Evolutionary conservation across 163 green algal species (phyloP).

Genomic region (Scenedesmus sp.): DNA sequence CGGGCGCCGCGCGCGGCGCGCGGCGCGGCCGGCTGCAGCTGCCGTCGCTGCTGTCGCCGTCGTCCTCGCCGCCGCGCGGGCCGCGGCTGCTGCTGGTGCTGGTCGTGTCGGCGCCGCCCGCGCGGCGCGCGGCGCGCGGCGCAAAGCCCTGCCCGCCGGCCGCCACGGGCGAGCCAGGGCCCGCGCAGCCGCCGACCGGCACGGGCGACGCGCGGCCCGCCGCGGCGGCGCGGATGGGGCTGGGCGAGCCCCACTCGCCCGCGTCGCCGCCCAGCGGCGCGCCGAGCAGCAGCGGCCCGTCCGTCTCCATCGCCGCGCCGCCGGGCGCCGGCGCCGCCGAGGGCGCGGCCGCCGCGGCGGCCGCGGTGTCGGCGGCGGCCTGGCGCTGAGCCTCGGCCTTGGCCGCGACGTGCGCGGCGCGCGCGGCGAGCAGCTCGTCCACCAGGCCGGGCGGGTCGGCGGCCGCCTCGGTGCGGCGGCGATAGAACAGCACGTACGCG

Average conservation of each 20-base stretch:
- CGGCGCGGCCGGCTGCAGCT: slow-evolving; percentile 1
- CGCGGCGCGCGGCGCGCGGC: not conserved
- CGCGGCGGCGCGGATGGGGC: not conserved
- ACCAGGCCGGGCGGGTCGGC: slow-evolving; percentile 28
- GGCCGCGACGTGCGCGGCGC: slow-evolving; percentile 1
- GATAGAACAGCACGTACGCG: slow-evolving; percentile 97
- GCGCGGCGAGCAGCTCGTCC: slow-evolving; percentile 2
- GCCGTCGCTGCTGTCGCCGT: slow-evolving; percentile 26
- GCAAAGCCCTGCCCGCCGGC: not conserved
- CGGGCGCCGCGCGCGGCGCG: not conserved
- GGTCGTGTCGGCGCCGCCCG: not conserved
- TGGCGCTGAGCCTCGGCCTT: slow-evolving; percentile 24
- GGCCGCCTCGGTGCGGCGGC: slow-evolving; percentile 23
- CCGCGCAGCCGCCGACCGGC: too few relatives aligned
- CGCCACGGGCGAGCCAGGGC: not conserved
- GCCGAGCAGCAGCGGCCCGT: not conserved
- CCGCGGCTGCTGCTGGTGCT: slow-evolving; percentile 20
- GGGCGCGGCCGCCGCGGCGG: slow-evolving; percentile 1
- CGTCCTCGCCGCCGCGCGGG: not conserved
- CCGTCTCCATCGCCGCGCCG: not conserved
- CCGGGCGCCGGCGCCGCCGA: not conserved
- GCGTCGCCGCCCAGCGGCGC: not conserved
- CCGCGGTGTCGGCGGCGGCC: not conserved
- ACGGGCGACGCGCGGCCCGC: not conserved
- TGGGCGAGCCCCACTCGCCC: not conserved